These are phyloP conservation scores for Perilla frutescens DNA, from an alignment of 257 asterid genomes.

Conservation along the genomic window DNA sequence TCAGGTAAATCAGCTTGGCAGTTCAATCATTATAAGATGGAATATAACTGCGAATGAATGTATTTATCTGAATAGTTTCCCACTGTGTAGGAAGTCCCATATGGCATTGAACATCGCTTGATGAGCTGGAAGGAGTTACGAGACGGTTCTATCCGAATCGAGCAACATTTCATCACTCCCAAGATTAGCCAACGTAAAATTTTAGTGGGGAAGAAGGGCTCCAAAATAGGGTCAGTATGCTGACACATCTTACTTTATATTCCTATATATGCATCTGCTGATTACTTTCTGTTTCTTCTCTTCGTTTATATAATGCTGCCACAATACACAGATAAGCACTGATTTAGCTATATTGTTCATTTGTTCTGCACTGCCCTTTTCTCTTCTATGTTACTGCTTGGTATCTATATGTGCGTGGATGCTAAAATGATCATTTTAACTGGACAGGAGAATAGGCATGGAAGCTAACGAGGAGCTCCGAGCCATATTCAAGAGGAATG, in stretches of 20 bases:
- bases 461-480: slow-evolving; percentile 97
- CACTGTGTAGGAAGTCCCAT: slow-evolving; percentile 78
- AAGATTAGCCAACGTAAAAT: slow-evolving; percentile 94
- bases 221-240: slow-evolving; percentile 77
- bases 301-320: not conserved
- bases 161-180: slow-evolving; percentile 91
- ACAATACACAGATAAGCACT: not conserved
- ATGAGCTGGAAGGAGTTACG: slow-evolving; percentile 90
- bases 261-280: slow-evolving; percentile 12
- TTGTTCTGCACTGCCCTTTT: not conserved
- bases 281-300: not conserved
- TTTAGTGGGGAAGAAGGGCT: slow-evolving; percentile 86
- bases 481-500: slow-evolving; percentile 75
- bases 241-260: not conserved
- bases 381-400: slow-evolving; percentile 6
- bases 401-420: not conserved
- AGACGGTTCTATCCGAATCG: slow-evolving; percentile 92
- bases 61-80: slow-evolving; percentile 28
- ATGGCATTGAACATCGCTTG: slow-evolving; percentile 85
- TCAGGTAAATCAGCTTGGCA: slow-evolving; percentile 61
- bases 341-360: not conserved
- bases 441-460: slow-evolving; percentile 81
- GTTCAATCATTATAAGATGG: slow-evolving; percentile 11
- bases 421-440: not conserved
- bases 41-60: slow-evolving; percentile 10